phyloP scores from a whole-genome alignment of 495 filamentous ascomycete species.

The Melanomma pulvis-pyrius region DNA sequence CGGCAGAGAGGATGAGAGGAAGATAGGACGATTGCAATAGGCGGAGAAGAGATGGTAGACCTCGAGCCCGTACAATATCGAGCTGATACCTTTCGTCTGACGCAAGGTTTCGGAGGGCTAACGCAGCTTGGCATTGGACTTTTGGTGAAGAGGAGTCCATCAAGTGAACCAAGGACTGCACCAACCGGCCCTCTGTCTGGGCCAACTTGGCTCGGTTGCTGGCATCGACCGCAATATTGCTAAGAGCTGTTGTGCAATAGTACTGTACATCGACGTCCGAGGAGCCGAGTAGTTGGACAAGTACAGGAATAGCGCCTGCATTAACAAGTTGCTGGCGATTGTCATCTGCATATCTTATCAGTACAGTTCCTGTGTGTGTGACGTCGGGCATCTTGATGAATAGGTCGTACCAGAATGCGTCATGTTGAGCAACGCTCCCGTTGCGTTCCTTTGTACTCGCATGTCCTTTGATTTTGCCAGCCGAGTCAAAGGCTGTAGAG shows the following conservation, averaged over 20 bases:
- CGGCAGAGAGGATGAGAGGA: constrained; percentile 92
- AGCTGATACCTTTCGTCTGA: constrained; percentile 99
- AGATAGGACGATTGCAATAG: constrained; percentile 93
- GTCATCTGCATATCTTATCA: constrained; percentile 64
- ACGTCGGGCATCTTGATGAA: not conserved
- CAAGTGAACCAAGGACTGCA: constrained; percentile 89
- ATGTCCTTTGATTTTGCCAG: constrained; percentile 97
- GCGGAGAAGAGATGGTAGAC: constrained; percentile 79
- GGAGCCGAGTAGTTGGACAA: constrained; percentile 90
- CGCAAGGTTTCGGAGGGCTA: constrained; percentile 91
- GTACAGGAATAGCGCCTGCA: constrained; percentile 92
- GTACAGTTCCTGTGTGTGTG: not conserved
- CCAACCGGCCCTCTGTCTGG: constrained; percentile 82
- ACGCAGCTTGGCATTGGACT: constrained; percentile 94
- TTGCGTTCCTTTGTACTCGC: constrained; percentile 97
- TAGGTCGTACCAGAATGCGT: constrained; percentile 84
- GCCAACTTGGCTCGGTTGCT: constrained; percentile 88
- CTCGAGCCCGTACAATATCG: constrained; percentile 88
- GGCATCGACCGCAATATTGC: constrained; percentile 96
- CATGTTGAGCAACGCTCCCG: constrained; percentile 96
- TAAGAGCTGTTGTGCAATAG: constrained; percentile 97
- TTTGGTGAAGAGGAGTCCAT: constrained; percentile 98
- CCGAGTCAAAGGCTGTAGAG: constrained; percentile 83
- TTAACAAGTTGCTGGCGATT: constrained; percentile 97
- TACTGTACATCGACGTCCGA: constrained; percentile 97